A percentile compares a stretch with the other conserved stretches of the same genome.
These are phyloP conservation scores for Avena sativa DNA, from an alignment of 176 grass and related monocot species.

Conservation along the genomic window DNA sequence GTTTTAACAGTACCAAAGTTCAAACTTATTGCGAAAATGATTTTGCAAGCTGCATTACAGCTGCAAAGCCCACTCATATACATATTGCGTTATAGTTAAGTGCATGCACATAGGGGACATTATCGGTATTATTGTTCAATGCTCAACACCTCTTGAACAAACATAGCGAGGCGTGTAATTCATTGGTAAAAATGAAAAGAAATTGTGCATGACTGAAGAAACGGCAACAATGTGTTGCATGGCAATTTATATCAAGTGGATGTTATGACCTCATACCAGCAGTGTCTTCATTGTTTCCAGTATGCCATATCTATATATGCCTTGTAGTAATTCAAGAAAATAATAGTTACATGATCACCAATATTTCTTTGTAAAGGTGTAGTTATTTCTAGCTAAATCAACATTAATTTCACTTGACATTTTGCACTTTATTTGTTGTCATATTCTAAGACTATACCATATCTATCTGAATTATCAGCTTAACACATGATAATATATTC, in stretches of 20 bases:
- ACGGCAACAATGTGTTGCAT: background rate
- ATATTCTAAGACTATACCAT: background rate
- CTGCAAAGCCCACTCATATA: background rate
- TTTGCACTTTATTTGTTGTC: conserved; percentile 8
- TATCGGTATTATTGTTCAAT: background rate
- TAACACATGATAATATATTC: conserved; percentile 19
- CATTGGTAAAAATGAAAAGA: background rate
- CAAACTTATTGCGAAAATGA: conserved; percentile 7
- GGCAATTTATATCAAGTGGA: conserved; percentile 12
- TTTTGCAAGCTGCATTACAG: conserved; percentile 13
- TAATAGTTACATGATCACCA: background rate
- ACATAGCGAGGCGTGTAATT: conserved; percentile 5
- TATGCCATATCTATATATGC: background rate
- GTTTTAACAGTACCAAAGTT: background rate
- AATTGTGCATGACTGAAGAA: background rate
- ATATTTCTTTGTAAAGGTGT: background rate
- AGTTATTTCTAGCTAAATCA: background rate
- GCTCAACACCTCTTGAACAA: background rate
- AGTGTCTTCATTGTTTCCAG: background rate
- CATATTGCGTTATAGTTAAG: background rate
- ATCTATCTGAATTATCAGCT: conserved; percentile 13
- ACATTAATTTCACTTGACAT: background rate
- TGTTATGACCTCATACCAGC: background rate
- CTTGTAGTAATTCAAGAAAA: background rate
- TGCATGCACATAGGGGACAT: background rate